phyloP scores from a whole-genome alignment of 2,329 filamentous ascomycete genomes.

The Metarhizium rileyi region DNA sequence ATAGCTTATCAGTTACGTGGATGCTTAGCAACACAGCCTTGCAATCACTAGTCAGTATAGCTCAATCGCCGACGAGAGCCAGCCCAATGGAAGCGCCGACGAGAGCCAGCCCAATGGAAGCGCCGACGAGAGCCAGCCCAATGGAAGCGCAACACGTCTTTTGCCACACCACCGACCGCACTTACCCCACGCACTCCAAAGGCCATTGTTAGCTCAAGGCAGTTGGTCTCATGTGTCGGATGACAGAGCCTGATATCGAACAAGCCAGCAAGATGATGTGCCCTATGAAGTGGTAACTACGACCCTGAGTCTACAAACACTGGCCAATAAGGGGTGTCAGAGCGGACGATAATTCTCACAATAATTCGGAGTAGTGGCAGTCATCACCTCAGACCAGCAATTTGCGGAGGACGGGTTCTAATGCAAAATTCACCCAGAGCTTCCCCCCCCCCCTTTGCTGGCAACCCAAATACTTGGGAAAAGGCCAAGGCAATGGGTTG shows the following conservation, averaged over 20 bases:
- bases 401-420: not conserved
- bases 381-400: not conserved
- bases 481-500: not conserved
- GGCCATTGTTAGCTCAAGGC: slow-evolving; percentile 7
- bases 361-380: not conserved
- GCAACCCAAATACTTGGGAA: not conserved
- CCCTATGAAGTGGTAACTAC: not conserved
- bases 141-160: slow-evolving; percentile 27
- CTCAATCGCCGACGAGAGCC: slow-evolving; percentile 7
- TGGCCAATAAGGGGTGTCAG: not conserved
- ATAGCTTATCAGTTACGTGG: slow-evolving; percentile 5
- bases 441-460: too few species aligned
- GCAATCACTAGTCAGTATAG: not conserved
- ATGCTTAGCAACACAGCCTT: slow-evolving; percentile 3
- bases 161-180: slow-evolving; percentile 17
- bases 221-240: slow-evolving; percentile 9
- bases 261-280: not conserved
- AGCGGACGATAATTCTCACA: not conserved
- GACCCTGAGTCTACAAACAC: not conserved
- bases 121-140: slow-evolving; percentile 16
- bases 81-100: slow-evolving; percentile 10
- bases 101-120: slow-evolving; percentile 13
- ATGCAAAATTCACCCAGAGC: not conserved
- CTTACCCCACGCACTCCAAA: slow-evolving; percentile 9
- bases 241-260: slow-evolving; percentile 7